Evolutionary conservation across 2,329 filamentous ascomycete genomes (phyloP).

Genomic region (Achaetomium macrosporum): DNA sequence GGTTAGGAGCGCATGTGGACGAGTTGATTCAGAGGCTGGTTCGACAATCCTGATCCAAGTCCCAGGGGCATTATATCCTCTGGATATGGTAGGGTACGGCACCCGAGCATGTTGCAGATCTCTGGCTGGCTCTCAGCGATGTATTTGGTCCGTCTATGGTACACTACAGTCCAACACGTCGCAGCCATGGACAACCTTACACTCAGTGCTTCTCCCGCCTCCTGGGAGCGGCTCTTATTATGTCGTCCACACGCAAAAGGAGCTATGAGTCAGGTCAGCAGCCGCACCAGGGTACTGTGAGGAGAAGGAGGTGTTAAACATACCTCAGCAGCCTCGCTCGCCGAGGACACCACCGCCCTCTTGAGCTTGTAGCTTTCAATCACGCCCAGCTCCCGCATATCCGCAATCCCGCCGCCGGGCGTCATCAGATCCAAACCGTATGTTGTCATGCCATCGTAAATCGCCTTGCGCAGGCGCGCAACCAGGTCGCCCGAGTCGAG

Average conservation of each 20-base stretch:
- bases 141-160: constrained; percentile 17
- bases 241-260: constrained; percentile 91
- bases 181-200: not conserved
- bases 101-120: not conserved
- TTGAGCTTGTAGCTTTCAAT: constrained; percentile 99
- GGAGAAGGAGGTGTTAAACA: constrained; percentile 35
- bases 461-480: constrained; percentile 81
- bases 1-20: no score
- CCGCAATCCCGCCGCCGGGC: constrained; percentile 84
- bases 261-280: constrained; percentile 49
- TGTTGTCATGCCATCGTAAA: constrained; percentile 90
- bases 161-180: constrained; percentile 16
- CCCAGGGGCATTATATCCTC: no score
- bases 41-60: no score
- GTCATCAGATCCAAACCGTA: constrained; percentile 85
- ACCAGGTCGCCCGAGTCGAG: constrained; percentile 94
- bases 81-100: no score
- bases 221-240: constrained; percentile 88
- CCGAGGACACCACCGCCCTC: constrained; percentile 92
- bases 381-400: constrained; percentile 93
- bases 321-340: constrained; percentile 94
- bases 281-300: no score
- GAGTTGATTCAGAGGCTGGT: no score
- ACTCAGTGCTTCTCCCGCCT: constrained; percentile 57
- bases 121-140: constrained; percentile 1